Evolutionary conservation across 2,329 filamentous ascomycete species (phyloP), one percentile per base, ranked within the genome.

Genomic region (Diaporthe citri): DNA sequence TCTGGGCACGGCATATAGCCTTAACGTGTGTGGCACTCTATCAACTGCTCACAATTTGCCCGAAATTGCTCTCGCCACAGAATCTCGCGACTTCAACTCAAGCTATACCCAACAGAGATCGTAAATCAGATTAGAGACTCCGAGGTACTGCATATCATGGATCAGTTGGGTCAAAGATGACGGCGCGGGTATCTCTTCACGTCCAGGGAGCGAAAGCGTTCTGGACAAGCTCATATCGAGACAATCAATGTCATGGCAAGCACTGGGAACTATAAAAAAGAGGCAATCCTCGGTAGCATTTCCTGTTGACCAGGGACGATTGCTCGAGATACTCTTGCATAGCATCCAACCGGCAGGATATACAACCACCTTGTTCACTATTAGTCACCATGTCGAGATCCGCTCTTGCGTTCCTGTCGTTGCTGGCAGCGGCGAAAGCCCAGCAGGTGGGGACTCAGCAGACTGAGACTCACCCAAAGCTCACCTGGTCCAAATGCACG

Each of bases 401-500:
- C 3, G 69, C 52, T 71, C 36, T 71, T 36, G 52, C 52, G 6
- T 4, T 71, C 34, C 46, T 67, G 5, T 71, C 75, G 34, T 80
- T 86, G 71, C 76, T 85, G 72, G 82, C 82, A 52, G 75, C 80
- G 31, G 83, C 80, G 43, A 78, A 80, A 25, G 83, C 82, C 64
- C 86, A 88, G 76, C 81, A 84, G 75, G 82, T 84, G 48, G 85
- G 85, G 59, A 83, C 80, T 41, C 76, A 81, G 75, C 77, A 78
- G 56, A 77, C 80, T 10, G 85, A 87, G 73, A 80, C 79, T 43
- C 87, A 88, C 77, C 87, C 86, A 52, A 77, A 83, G 43, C 79
- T 88, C 78, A 84, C 82, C 72, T 86, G 84, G 82, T 80, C 85
- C 75, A 82, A 83, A 76, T 88, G 86, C 78, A 83, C 86, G 41